These are phyloP conservation scores for Starmerella stigmatis DNA, from an alignment of 805 yeast genomes.

Conservation along the genomic window DNA sequence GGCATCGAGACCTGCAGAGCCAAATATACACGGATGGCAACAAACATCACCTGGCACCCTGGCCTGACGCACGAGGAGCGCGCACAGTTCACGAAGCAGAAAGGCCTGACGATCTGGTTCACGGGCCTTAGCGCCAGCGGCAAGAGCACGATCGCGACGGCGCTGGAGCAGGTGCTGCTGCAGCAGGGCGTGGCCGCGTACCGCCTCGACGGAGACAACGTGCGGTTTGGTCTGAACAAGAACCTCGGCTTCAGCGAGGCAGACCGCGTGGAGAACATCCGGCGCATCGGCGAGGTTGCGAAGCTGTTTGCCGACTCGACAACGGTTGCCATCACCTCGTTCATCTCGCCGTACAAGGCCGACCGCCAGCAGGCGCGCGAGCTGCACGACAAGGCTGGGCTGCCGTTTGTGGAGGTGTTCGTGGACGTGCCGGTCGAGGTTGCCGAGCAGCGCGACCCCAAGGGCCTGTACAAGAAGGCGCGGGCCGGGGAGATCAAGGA, in stretches of 20 bases:
- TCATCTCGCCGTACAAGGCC: slow-evolving; percentile 78
- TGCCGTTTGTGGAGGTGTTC: slow-evolving; percentile 82
- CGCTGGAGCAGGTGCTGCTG: slow-evolving; percentile 72
- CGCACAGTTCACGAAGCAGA: slow-evolving; percentile 56
- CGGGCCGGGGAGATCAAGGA: slow-evolving; percentile 89
- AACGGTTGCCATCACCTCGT: slow-evolving; percentile 74
- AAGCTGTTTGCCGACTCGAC: slow-evolving; percentile 92
- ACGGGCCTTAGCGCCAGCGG: slow-evolving; percentile 95
- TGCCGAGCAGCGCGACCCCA: slow-evolving; percentile 95
- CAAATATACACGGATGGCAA: slow-evolving; percentile 72
- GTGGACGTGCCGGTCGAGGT: slow-evolving; percentile 90
- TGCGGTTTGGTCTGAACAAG: slow-evolving; percentile 88
- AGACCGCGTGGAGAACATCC: slow-evolving; percentile 88
- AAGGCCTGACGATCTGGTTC: slow-evolving; percentile 87
- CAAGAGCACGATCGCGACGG: slow-evolving; percentile 89
- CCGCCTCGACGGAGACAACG: slow-evolving; percentile 85
- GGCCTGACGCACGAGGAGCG: slow-evolving; percentile 82
- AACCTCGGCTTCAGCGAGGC: slow-evolving; percentile 86
- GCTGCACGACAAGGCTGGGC: slow-evolving; percentile 59
- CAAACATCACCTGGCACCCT: slow-evolving; percentile 93
- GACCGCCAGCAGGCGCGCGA: slow-evolving; percentile 82
- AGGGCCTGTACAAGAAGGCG: slow-evolving; percentile 93
- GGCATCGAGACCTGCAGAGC: no score
- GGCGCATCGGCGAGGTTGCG: slow-evolving; percentile 91
- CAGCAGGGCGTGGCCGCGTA: slow-evolving; percentile 63